Conservation (phyloP, 495 filamentous ascomycete species). For the Hypoxylon intermedium region DNA sequence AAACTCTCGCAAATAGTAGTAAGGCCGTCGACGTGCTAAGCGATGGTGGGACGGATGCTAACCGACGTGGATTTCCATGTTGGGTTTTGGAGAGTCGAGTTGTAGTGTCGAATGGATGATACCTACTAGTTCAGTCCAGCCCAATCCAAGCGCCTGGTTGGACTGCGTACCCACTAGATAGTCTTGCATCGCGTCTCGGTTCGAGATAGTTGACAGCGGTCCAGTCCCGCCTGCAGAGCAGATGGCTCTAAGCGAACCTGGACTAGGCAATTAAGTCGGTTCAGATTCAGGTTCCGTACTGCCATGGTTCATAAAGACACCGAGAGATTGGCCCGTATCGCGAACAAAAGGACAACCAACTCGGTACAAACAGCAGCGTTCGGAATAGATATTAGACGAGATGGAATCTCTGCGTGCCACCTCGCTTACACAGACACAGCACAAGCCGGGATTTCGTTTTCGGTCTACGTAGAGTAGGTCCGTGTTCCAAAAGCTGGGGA, state of each 20-base stretch:
- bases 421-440: slow-evolving; percentile 25
- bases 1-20: slow-evolving; percentile 1
- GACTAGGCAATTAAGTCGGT: neutral
- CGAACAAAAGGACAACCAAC: too few species aligned
- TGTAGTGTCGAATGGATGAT: slow-evolving; percentile 21
- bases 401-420: too few species aligned
- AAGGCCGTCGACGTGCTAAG: slow-evolving; percentile 16
- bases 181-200: slow-evolving; percentile 24
- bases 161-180: slow-evolving; percentile 21
- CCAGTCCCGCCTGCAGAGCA: slow-evolving; percentile 5
- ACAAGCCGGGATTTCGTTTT: slow-evolving; percentile 14
- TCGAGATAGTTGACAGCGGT: slow-evolving; percentile 22
- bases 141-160: slow-evolving; percentile 35
- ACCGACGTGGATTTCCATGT: slow-evolving; percentile 13
- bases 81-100: slow-evolving; percentile 9
- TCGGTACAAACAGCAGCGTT: too few species aligned
- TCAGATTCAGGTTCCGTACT: neutral
- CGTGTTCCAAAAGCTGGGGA: slow-evolving; percentile 41
- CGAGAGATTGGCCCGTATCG: too few species aligned
- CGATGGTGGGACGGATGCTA: slow-evolving; percentile 27
- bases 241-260: slow-evolving; percentile 8
- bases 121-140: slow-evolving; percentile 25
- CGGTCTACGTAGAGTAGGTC: slow-evolving; percentile 34
- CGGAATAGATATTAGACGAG: too few species aligned
- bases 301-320: neutral